These are phyloP conservation scores for Nitzschia putrida DNA, from an alignment of 108 stramenopile species.

Conservation along the genomic window DNA sequence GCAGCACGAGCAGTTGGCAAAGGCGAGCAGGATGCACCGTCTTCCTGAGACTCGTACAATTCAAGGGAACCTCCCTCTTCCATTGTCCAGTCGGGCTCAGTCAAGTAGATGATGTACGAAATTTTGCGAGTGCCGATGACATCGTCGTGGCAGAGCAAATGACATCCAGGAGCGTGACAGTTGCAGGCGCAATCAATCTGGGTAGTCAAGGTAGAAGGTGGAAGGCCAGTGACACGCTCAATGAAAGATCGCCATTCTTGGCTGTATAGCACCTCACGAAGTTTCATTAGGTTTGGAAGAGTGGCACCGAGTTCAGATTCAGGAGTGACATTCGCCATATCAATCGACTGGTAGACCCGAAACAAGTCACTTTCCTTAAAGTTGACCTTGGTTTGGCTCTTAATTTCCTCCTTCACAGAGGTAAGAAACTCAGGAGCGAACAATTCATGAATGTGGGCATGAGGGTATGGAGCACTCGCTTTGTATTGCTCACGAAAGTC, in stretches of 20 bases:
- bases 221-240: constrained; percentile 71
- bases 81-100: constrained; percentile 73
- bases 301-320: constrained; percentile 48
- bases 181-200: constrained; percentile 95
- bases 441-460: constrained; percentile 61
- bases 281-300: constrained; percentile 74
- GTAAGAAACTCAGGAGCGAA: constrained; percentile 62
- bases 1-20: constrained; percentile 23
- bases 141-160: constrained; percentile 97
- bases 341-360: constrained; percentile 89
- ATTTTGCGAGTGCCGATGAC: constrained; percentile 93
- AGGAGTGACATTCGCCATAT: constrained; percentile 71
- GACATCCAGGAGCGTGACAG: constrained; percentile 91
- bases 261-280: constrained; percentile 85
- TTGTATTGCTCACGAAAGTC: constrained; percentile 38
- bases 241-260: constrained; percentile 81
- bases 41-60: constrained; percentile 68
- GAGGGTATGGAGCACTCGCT: constrained; percentile 60
- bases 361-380: constrained; percentile 97
- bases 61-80: constrained; percentile 93
- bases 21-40: constrained; percentile 54
- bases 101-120: constrained; percentile 93
- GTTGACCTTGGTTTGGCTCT: constrained; percentile 86
- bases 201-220: constrained; percentile 63
- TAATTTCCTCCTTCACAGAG: constrained; percentile 79